phyloP scores from a whole-genome alignment of 2,329 filamentous ascomycete genomes.

The Xylaria sp. region DNA sequence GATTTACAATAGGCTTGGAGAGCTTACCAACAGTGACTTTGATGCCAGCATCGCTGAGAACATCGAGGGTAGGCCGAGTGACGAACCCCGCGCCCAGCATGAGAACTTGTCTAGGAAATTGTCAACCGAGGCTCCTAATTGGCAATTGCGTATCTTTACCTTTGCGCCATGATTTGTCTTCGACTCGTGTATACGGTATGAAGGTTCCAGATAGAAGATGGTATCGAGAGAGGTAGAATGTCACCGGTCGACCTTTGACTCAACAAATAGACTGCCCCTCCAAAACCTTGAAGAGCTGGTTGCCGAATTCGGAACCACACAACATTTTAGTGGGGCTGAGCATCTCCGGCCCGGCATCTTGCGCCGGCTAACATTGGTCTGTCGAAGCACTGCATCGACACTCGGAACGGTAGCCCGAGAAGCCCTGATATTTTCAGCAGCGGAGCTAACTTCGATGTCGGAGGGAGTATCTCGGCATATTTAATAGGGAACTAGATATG shows the following conservation, averaged over 20 bases:
- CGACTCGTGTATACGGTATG: not conserved
- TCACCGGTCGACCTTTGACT: not conserved
- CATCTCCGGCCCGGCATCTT: not conserved
- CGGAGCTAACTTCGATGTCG: no score
- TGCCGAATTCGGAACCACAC: constrained; percentile 23
- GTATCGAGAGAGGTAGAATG: not conserved
- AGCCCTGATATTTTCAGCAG: no score
- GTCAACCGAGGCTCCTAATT: constrained; percentile 1
- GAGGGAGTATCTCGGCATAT: no score
- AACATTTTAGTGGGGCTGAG: constrained; percentile 1
- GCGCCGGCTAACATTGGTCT: no score
- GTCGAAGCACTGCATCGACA: no score
- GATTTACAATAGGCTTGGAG: no score
- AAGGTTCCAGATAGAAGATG: not conserved
- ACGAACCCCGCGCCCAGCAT: constrained; percentile 56
- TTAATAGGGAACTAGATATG: no score
- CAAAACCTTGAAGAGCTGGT: constrained; percentile 10
- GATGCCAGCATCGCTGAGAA: constrained; percentile 65
- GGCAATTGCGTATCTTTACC: not conserved
- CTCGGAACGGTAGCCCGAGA: no score
- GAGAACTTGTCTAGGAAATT: constrained; percentile 40
- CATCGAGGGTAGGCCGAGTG: constrained; percentile 64
- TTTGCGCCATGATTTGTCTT: constrained; percentile 16
- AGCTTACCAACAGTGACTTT: constrained; percentile 68
- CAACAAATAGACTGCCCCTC: constrained; percentile 7